Base-by-base conservation (phyloP, 305 asterid genomes). In the Euphrasia arctica region DNA sequence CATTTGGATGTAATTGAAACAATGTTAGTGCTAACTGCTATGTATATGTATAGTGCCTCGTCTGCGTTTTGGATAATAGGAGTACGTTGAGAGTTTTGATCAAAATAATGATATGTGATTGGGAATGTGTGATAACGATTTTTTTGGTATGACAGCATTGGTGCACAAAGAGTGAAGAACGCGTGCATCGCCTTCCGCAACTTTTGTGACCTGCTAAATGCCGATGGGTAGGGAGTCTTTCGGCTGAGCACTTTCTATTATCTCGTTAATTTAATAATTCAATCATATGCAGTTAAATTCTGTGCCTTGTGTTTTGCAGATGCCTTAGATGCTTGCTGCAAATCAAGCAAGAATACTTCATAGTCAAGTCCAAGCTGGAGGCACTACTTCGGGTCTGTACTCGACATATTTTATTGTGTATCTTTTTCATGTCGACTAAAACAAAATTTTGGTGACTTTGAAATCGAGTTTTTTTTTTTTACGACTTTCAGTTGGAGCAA, bases 361-460 rank as follows among this genome's bases (percentile, higher is more conserved):
- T 87, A 42, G 82, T 80, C 71, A 87, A 82, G 82, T 65, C 61
- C 72, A 81, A 86, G 79, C 85, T 86, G 45, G 80, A 80, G 67
- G 70, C 79, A 11, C 63, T 84, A 48, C 69, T 84, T 55, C 81
- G 71, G 82, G 90, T 86, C 34, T 48, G 84, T 66, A 13, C 41
- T 34, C 14, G 28, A 9, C 27, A 8, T 58, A 8, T 15, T 4
- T 48, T 9, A 15, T 15, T 50, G 18, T 50, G 32, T 29, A 29
- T 50, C 22, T 18, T 18, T 18, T 18, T 18, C 22, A 18, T 18
- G 22, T 18, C 22, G 22, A 18, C 22, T 18, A 18, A 18, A 18
- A 18, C 22, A 18, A 18, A 18, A 18, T 18, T 18, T 18, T 18
- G 22, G 22, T 18, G 22, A 18, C 22, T 18, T 18, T 18, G 22